Conservation (phyloP, 2,329 filamentous ascomycete species). For the Pestalotiopsis sp. region DNA sequence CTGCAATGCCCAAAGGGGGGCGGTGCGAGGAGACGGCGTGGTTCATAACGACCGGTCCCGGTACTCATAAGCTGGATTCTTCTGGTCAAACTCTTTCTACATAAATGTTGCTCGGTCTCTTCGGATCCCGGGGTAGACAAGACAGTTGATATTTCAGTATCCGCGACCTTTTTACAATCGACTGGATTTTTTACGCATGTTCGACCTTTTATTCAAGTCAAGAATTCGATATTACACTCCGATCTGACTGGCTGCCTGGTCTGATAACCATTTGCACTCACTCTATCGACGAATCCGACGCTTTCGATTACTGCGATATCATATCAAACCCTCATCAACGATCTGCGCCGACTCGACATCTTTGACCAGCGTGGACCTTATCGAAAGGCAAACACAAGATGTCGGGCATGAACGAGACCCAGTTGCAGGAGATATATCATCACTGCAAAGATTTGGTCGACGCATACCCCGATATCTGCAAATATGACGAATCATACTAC, state of each 20-base stretch:
- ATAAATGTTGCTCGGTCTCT: not conserved
- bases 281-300: too few relatives aligned
- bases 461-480: constrained; percentile 12
- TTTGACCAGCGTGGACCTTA: not conserved
- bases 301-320: not conserved
- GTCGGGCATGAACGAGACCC: not conserved
- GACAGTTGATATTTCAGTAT: too few relatives aligned
- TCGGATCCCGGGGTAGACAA: too few relatives aligned
- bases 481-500: constrained; percentile 38
- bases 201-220: too few relatives aligned
- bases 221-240: too few relatives aligned
- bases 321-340: not conserved
- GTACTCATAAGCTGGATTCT: not conserved
- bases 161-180: too few relatives aligned
- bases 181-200: too few relatives aligned
- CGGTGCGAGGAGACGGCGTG: not conserved
- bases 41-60: not conserved
- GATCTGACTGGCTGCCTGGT: too few relatives aligned
- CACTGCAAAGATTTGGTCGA: constrained; percentile 5
- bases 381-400: not conserved
- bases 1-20: not conserved
- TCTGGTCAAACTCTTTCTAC: not conserved
- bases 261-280: too few relatives aligned
- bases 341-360: not conserved
- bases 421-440: not conserved